phyloP scores from a whole-genome alignment of 371 early-diverging fungal species.

The Mucor racemosus region DNA sequence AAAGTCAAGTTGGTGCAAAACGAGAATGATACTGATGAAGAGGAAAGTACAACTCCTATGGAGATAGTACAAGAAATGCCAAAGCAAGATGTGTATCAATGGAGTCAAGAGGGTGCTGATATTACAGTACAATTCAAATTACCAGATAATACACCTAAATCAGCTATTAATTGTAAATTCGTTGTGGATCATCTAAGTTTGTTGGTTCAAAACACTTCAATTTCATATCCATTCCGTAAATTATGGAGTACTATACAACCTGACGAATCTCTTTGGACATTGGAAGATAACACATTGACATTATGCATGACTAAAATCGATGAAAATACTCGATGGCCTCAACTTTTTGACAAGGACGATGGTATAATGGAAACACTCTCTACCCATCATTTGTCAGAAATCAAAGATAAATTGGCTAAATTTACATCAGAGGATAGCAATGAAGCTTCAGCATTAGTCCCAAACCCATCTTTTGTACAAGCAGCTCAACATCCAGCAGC shows the following conservation, averaged over 20 bases:
- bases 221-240: constrained; percentile 41
- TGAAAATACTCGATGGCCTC: constrained; percentile 75
- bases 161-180: constrained; percentile 64
- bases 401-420: constrained; percentile 70
- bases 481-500: constrained; percentile 55
- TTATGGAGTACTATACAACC: constrained; percentile 58
- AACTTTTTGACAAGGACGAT: constrained; percentile 74
- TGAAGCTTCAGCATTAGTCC: neutral
- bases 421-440: constrained; percentile 26
- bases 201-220: constrained; percentile 37
- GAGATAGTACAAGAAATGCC: constrained; percentile 29
- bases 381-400: constrained; percentile 60
- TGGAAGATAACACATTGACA: constrained; percentile 68
- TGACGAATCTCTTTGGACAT: constrained; percentile 74
- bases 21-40: neutral
- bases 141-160: constrained; percentile 54
- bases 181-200: constrained; percentile 52
- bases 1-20: constrained; percentile 8
- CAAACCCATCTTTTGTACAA: constrained; percentile 9
- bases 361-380: constrained; percentile 78
- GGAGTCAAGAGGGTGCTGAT: constrained; percentile 75
- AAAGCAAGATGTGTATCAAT: constrained; percentile 58
- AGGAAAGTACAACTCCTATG: neutral
- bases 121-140: constrained; percentile 68
- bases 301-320: constrained; percentile 69